A percentile compares a stretch with the other conserved stretches of the same genome.
Evolutionary conservation across 2,329 filamentous ascomycete species (phyloP).

Genomic region (Capronia epimyces): DNA sequence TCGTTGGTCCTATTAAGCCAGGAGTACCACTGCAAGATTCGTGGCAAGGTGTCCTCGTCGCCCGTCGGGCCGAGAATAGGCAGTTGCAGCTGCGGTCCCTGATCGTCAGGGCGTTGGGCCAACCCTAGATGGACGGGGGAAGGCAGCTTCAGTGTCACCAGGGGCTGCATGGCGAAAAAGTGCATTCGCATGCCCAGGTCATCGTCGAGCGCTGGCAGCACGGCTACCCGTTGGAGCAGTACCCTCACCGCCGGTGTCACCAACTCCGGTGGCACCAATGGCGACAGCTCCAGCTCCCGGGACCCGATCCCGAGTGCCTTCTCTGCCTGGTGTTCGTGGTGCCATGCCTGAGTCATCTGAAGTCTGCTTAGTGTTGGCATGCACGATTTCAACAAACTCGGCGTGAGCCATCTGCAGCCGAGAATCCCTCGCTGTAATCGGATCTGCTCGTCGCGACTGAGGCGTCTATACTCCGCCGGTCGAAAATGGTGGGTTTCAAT

Average conservation of each 20-base stretch:
- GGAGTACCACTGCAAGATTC: constrained; percentile 18
- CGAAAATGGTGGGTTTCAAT: constrained; percentile 36
- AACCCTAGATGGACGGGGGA: too few relatives aligned
- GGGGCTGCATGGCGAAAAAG: constrained; percentile 13
- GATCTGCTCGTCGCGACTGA: constrained; percentile 31
- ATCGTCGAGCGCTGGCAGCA: constrained; percentile 8
- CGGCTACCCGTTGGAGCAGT: neutral
- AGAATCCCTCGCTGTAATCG: constrained; percentile 36
- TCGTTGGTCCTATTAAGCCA: constrained; percentile 16
- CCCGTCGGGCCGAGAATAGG: neutral
- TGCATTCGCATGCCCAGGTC: constrained; percentile 9
- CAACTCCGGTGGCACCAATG: too few relatives aligned
- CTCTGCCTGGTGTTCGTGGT: constrained; percentile 21
- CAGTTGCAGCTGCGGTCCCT: constrained; percentile 2
- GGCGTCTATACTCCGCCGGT: constrained; percentile 34
- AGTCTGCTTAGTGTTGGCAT: constrained; percentile 36
- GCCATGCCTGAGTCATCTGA: constrained; percentile 34
- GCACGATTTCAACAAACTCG: constrained; percentile 33
- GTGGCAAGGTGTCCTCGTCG: constrained; percentile 2
- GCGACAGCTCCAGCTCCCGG: neutral
- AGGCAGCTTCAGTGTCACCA: neutral
- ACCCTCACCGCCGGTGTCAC: neutral
- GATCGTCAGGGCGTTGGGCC: neutral
- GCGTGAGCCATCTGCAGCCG: constrained; percentile 39
- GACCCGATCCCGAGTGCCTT: neutral